Base-by-base conservation (phyloP, 176 grass and related monocot genomes). In the Carex kokanica region DNA sequence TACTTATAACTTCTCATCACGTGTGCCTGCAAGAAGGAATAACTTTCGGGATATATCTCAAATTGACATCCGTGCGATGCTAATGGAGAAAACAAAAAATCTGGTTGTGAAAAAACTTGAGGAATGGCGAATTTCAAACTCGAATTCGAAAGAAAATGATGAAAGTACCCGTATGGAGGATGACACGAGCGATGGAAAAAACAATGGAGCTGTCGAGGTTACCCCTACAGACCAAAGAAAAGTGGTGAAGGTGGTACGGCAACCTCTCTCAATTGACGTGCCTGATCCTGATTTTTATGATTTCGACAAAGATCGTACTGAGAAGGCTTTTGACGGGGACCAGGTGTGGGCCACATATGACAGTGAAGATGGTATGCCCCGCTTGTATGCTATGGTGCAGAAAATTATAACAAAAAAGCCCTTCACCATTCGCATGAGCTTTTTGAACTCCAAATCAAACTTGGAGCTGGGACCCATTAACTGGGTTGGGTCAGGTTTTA, bases 311-410 rank as follows among this genome's bases (percentile, higher is more conserved):
- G 82, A 93, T 81, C 88, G 91, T 45, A 88, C 84, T 38, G 91
- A 93, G 84, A 88, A 71, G 52, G 45, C 88, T 83, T 93, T 93
- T 78, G 75, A 83, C n/a, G 77, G 58, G 41, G 91, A 90, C 81
- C 91, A 93, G 70, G 85, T 93, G 23, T 93, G 91, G 88, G 91
- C 91, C 64, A 88, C 86, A 36, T 93, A 93, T 64, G 91, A 93
- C 40, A 88, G 85, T 49, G 88, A 93, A 78, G 91, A 93, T 84
- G 91, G 91, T 49, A 93, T 93, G 91, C 91, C 91, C 74, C 87
- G 88, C 16, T 63, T 89, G 18, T 92, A 92, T 85, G 88, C 79
- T n/a, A 82, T 90, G 83, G 83, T 92, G 41, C 91, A 92, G 66
- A 92, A 92, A 83, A 86, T 90, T 73, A 67, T 92, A 49, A 89